phyloP scores from a whole-genome alignment of 1,284 basidiomycete species.

The Cryptococcus sp. region DNA sequence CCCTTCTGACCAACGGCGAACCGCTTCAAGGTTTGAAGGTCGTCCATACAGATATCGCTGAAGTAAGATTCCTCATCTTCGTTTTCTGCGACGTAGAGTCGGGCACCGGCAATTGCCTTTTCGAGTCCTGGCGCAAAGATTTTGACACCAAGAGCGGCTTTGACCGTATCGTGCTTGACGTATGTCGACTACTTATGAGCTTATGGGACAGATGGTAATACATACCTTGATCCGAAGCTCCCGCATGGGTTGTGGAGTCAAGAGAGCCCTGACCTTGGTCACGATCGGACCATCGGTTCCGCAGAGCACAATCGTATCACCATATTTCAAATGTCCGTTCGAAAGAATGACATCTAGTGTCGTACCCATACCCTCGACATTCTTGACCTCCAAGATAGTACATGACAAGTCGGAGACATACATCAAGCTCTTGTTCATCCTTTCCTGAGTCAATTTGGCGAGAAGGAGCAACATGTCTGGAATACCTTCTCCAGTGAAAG shows the following conservation, averaged over 20 bases:
- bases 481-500: conserved; percentile 95
- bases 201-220: neutral
- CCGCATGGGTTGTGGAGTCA: conserved; percentile 94
- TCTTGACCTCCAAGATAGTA: conserved; percentile 99
- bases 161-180: conserved; percentile 97
- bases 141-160: conserved; percentile 97
- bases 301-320: conserved; percentile 94
- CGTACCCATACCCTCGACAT: conserved; percentile 95
- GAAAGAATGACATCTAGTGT: conserved; percentile 97
- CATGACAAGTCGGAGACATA: conserved; percentile 97
- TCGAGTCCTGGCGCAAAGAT: conserved; percentile 93
- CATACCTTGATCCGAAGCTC: conserved; percentile 90
- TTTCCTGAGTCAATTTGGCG: conserved; percentile 93
- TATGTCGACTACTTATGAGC: conserved; percentile 68
- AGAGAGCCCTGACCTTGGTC: conserved; percentile 86
- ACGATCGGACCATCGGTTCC: conserved; percentile 97
- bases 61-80: conserved; percentile 96
- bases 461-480: conserved; percentile 99
- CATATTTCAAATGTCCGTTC: conserved; percentile 88
- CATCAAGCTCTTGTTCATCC: conserved; percentile 97
- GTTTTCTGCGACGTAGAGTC: conserved; percentile 82
- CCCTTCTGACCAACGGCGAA: conserved; percentile 87
- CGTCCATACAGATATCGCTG: conserved; percentile 94
- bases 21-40: conserved; percentile 82
- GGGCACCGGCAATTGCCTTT: conserved; percentile 98